Evolutionary conservation across 2,329 filamentous ascomycete genomes (phyloP), one percentile per base, ranked within the genome.

Genomic region (Furcasterigmium furcatum): DNA sequence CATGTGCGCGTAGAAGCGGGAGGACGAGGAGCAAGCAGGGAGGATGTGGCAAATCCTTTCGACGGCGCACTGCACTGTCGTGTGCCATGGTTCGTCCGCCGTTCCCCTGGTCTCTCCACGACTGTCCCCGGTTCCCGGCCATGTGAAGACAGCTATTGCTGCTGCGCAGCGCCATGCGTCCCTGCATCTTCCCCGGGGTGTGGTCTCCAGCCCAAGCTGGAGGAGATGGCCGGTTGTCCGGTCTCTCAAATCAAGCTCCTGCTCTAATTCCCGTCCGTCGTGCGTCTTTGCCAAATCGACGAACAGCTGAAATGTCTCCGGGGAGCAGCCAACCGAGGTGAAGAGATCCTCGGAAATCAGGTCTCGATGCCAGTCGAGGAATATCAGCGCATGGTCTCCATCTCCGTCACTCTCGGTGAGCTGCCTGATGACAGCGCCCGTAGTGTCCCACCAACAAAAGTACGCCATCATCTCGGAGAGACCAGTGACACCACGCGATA

Each of bases 401-500:
- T 7, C 24, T 7, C 24, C 12, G 7, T 7, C 24, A 27, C 12
- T 12, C 7, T 12, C 24, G 34, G 40, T 61, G 53, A 5, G 63
- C 48, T 7, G 60, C 51, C 5, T 21, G 38, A 40, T 40, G 22
- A 40, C 25, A 12, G 38, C 38, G 7, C 68, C 65, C 10, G 59
- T 62, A 1, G 61, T 58, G 42, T 71, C 68, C 22, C 66, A 71
- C 68, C 68, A 71, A 1, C 67, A 58, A 3, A 71, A 58, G 8
- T 65, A 62, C 1, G 65, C 58, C 3, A 71, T 53, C 2, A 71
- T 64, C 39, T 68, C 64, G 3, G 58, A 55, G 2, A 71, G 50
- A 0, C 67, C 67, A 0, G 61, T 60, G 5, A 71, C 64, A 0
- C 54, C 54, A 0, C 44, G 43, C 2, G 64, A 59, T 4, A 71